Base-by-base conservation (phyloP, 495 filamentous ascomycete genomes). In the Penicillium coprophilum region DNA sequence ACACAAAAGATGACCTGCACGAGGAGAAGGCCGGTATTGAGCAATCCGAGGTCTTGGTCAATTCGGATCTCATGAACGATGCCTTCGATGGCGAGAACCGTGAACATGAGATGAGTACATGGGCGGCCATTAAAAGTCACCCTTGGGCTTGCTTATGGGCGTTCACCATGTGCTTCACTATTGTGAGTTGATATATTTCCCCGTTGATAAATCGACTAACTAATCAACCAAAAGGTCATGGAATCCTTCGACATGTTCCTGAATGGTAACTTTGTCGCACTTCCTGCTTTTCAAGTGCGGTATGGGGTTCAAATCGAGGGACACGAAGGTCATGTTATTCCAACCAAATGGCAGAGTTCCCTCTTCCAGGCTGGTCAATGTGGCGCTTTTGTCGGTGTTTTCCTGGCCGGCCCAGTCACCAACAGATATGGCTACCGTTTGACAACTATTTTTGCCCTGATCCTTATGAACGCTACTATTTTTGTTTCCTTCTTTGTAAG, bases 381-480 rank as follows among this genome's bases (percentile, higher is more conserved):
- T 58, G 86, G 87, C 43, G 86, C 87, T 64, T 81, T 89, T 41
- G 79, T 89, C 53, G 87, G 87, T 56, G 77, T 90, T 1, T 69
- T 86, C 43, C 71, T 87, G 62, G 87, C 87, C 54, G 87, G 87
- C 53, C 84, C 71, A 55, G 75, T 88, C 34, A 87, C 85, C 11
- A 86, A 87, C 54, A 68, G 74, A 1, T 83, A 85, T 55, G 87
- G 87, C 1, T 89, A 88, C 60, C 71, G 78, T 12, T 83, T 80
- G 63, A 87, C 86, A 5, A 82, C 88, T 39, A 84, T 89, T 38
- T 72, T 70, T 21, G 86, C 79, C 39, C 71, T 90, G 46, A 64
- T 80, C 8, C 59, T 83, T 15, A 73, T 90, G 66, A 80, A 79
- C 28, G 82, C 73, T 17, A 85, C 86, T 65, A 87, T 83, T 21